Base-by-base conservation (phyloP, 805 yeast species). In the Yamadazyma insecticola region DNA sequence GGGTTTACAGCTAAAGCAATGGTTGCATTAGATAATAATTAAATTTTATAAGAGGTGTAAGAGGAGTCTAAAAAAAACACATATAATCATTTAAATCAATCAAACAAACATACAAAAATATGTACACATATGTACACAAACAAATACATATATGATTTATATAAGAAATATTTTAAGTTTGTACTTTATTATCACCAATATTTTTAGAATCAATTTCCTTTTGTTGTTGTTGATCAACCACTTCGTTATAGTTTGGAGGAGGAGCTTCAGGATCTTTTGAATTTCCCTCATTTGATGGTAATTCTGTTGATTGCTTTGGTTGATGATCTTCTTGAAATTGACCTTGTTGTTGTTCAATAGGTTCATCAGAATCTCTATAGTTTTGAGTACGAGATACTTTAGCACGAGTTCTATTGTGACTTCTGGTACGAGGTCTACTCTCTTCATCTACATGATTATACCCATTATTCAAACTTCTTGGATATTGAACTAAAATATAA, bases 1-100 rank as follows among this genome's bases (percentile, higher is more conserved):
- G 98, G 97, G 1, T 92, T 87, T 51, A 74, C 85, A 13, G 96
- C 97, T 1, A 81, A 75, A 51, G 76, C 78, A 2, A 90, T 92
- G 97, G 83, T 86, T 24, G 71, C n/a, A 11, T 32, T 32, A 24
- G 21, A 22, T 28, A 21, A 13, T n/a, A n/a, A n/a, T n/a, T n/a
- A n/a, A n/a, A n/a, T n/a, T n/a, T n/a, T n/a, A n/a, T n/a, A n/a
- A n/a, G n/a, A n/a, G n/a, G n/a, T n/a, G n/a, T n/a, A n/a, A n/a
- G n/a, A n/a, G n/a, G n/a, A n/a, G n/a, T n/a, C n/a, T n/a, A n/a
- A n/a, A n/a, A n/a, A n/a, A n/a, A n/a, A n/a, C n/a, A n/a, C n/a
- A n/a, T n/a, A n/a, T n/a, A n/a, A n/a, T n/a, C n/a, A n/a, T n/a
- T n/a, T n/a, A n/a, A n/a, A n/a, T n/a, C n/a, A n/a, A n/a, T n/a